Evolutionary conservation across 169 alveolate genomes (phyloP), one percentile per base, ranked within the genome.

Genomic region (Babesia ovis): DNA sequence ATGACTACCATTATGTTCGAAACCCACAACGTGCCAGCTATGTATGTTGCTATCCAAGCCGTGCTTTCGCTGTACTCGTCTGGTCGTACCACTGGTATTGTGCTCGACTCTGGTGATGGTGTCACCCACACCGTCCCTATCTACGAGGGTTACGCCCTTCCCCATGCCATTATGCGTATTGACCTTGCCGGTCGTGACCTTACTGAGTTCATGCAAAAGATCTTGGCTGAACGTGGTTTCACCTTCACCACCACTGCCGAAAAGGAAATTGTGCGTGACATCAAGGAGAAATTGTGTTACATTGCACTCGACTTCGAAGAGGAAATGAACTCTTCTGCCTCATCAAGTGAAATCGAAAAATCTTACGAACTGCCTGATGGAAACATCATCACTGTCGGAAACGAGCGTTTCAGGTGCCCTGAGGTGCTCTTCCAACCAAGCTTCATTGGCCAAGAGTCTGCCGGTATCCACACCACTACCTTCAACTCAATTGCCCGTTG

Each of bases 1-100:
- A 96, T 98, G 99, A 94, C 98, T 29, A 92, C 96, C 72, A 94
- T 97, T 72, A 94, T 96, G 98, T 98, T 98, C 85, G 99, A 98
- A 82, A 92, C 98, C 37, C 98, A 95, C 93, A 94, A 97, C 80
- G 99, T 96, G 1, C 99, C 99, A 20, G 96, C 98, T 54, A 93
- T 97, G 94, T 97, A 95, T 83, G 98, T 97, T 41, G 95, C 95
- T 37, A 96, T 96, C 86, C 98, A 97, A 91, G 99, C 99, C 45
- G 98, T 97, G 35, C 93, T 98, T 37, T 96, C 99, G 6, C 92
- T 97, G 75, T 98, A 98, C 84, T 97, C 99, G n/a, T 95, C 99
- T 25, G 99, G 99, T 57, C 95, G 99, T 84, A 97, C 99, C 59
- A 97, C 99, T 55, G 99, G 99, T 83, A 94, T 97, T 48, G 99